Percentiles rank a stretch among this genome's conserved stretches.
These are phyloP conservation scores for Colletotrichum tamarilloi DNA, from an alignment of 2,329 filamentous ascomycete genomes.

Conservation along the genomic window DNA sequence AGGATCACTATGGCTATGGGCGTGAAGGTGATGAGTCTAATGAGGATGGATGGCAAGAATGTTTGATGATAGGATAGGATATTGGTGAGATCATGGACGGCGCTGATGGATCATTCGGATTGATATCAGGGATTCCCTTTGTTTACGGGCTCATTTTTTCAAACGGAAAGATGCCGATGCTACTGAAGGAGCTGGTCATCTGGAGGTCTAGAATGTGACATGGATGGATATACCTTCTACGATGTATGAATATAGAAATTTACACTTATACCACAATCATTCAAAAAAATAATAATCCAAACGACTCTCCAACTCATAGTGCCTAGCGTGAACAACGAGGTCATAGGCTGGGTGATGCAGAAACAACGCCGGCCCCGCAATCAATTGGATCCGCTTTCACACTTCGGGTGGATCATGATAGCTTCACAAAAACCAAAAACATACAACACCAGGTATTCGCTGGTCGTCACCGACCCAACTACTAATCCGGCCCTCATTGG, in stretches of 20 bases:
- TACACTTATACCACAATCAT: constrained; percentile 5
- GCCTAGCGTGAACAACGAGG: no score
- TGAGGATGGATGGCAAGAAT: not conserved
- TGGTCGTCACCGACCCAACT: constrained; percentile 13
- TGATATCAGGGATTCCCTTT: constrained; percentile 26
- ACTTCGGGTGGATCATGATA: not conserved
- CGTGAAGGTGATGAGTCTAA: not conserved
- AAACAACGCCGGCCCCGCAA: no score
- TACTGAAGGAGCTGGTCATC: not conserved
- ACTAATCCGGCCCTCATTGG: constrained; percentile 7
- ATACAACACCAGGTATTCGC: constrained; percentile 15
- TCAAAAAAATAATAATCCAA: not conserved
- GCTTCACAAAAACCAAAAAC: not conserved
- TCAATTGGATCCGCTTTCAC: no score
- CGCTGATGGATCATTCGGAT: not conserved
- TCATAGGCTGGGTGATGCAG: not conserved
- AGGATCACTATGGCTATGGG: no score
- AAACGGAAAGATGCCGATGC: not conserved
- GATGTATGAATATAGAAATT: constrained; percentile 35
- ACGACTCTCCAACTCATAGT: no score
- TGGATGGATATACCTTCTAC: constrained; percentile 32
- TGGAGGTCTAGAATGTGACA: constrained; percentile 28
- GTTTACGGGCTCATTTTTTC: not conserved
- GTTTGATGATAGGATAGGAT: not conserved
- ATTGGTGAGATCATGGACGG: not conserved